Evolutionary conservation across 192 early-diverging fungal species (phyloP), one percentile per base, ranked within the genome.

Genomic region (Gamsiella multidivaricata): DNA sequence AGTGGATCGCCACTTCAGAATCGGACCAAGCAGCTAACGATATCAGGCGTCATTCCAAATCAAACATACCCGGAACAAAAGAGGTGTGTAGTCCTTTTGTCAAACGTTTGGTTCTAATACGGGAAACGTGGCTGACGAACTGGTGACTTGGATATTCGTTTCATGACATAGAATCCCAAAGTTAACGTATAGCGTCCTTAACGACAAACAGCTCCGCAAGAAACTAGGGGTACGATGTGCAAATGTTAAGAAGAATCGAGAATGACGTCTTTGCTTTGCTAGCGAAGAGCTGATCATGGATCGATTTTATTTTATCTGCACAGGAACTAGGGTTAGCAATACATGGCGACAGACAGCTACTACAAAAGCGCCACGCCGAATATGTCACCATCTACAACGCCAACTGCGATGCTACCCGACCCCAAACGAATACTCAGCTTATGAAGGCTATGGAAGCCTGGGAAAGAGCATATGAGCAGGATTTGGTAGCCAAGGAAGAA

Each of bases 361-460:
- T 82, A 36, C 53, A 75, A 37, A 78, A 72, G 62, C 62, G 85
- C 18, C 81, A 86, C 18, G 79, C 80, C 12, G 83, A 84, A 41
- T 86, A 82, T 25, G 46, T 81, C 5, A 81, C 67, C 0, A 46
- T 86, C 0, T 84, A 78, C 59, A 82, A 82, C 47, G 79, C 83
- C 18, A 86, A 86, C 47, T 54, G 64, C 14, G 85, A 86, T 34
- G 82, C 85, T 1, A 63, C 65, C 3, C 51, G 74, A 57, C 49
- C 55, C 0, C n/a, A 80, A 12, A 65, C 84, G 4, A 43, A 54
- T 15, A 37, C 74, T 23, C 60, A 78, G n/a, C 36, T 78, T 5
- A 61, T 28, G 51, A 78, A 69, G 43, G 23, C 65, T 2, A 45
- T 78, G 66, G 60, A 68, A 1, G 37, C 20, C 6, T 78, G 74